Percentiles rank a stretch among this genome's conserved stretches.
Conservation (phyloP, 306 rosid species). For the Glycyrrhiza uralensis region DNA sequence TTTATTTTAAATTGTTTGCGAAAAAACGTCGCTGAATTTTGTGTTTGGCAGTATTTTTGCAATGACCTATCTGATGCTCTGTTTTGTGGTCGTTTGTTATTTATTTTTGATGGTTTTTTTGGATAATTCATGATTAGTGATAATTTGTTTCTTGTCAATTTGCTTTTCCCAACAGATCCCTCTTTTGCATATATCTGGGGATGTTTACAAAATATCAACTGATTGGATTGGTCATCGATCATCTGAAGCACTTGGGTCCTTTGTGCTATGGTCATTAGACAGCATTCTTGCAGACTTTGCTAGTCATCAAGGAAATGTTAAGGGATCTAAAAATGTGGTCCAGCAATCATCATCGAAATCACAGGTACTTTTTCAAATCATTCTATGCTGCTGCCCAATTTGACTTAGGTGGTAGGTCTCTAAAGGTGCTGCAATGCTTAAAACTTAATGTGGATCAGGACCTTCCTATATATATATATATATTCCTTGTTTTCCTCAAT, state of each 20-base stretch:
- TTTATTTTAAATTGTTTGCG: background rate
- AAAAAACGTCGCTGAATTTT: background rate
- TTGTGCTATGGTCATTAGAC: conserved; percentile 63
- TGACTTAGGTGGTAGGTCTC: background rate
- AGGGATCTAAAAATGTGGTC: conserved; percentile 61
- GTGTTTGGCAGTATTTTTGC: background rate
- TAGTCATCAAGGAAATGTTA: conserved; percentile 49
- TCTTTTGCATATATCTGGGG: conserved; percentile 55
- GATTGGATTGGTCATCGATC: conserved; percentile 65
- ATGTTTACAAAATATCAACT: conserved; percentile 51
- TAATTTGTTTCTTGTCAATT: conserved; percentile 1
- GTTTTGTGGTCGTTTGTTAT: background rate
- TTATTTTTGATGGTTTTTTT: background rate
- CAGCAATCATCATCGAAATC: conserved; percentile 60
- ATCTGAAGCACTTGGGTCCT: conserved; percentile 57
- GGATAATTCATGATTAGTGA: background rate
- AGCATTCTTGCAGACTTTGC: conserved; percentile 58
- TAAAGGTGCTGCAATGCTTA: background rate
- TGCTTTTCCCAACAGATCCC: conserved; percentile 50
- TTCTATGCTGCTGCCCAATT: background rate
- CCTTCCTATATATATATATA: background rate
- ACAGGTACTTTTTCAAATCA: conserved; percentile 46
- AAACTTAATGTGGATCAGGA: background rate
- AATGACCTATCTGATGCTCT: background rate
- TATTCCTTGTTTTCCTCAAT: background rate